Percentiles rank a stretch among this genome's conserved stretches.
These are phyloP conservation scores for Stephania japonica DNA, from an alignment of 164 flowering plant genomes.

Conservation along the genomic window DNA sequence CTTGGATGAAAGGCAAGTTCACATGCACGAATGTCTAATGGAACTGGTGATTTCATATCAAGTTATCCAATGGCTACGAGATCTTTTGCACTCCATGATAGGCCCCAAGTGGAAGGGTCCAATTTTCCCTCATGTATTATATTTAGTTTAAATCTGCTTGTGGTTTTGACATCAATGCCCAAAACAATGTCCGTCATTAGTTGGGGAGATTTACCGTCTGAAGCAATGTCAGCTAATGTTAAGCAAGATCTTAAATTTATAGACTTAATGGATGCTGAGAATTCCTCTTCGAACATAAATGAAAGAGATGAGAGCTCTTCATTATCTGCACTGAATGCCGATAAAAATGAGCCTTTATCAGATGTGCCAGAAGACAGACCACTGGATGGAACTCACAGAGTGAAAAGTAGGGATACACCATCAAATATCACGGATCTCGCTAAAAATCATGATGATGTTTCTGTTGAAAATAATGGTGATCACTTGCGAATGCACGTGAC, in stretches of 20 bases:
- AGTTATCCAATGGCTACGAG: constrained; percentile 75
- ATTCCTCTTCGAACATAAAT: constrained; percentile 18
- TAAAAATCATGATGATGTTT: constrained; percentile 10
- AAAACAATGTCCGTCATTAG: constrained; percentile 40
- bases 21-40: constrained; percentile 78
- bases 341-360: constrained; percentile 17
- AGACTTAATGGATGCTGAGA: constrained; percentile 21
- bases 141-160: constrained; percentile 61
- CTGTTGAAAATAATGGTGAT: not conserved
- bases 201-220: constrained; percentile 47
- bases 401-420: constrained; percentile 10
- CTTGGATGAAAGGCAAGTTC: constrained; percentile 59
- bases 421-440: constrained; percentile 17
- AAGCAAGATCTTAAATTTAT: constrained; percentile 21
- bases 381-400: constrained; percentile 26
- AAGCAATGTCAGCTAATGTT: constrained; percentile 14
- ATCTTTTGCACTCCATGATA: constrained; percentile 87
- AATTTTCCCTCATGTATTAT: constrained; percentile 86
- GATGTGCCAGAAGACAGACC: constrained; percentile 43
- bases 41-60: constrained; percentile 83
- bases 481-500: not conserved
- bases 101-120: constrained; percentile 93
- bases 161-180: constrained; percentile 58
- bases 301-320: constrained; percentile 26
- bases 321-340: constrained; percentile 16